Base-by-base conservation (phyloP, 495 filamentous ascomycete species). In the Cenococcum geophilum region DNA sequence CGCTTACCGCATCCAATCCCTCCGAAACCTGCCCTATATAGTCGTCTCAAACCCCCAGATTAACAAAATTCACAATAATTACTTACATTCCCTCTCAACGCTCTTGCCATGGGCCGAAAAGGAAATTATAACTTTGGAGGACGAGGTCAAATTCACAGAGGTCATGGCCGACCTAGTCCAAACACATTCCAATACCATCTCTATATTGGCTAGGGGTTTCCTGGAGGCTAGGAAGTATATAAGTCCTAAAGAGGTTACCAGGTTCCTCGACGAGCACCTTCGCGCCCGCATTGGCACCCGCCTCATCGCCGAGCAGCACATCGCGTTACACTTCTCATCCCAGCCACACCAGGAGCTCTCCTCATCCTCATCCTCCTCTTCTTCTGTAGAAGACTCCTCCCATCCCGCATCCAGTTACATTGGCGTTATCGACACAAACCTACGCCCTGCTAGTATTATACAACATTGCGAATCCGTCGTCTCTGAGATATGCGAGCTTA, bases 21-120 rank as follows among this genome's bases (percentile, higher is more conserved):
- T 98, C 12, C 86, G 92, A 58, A 96, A 95, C 74, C 83, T 98
- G 3, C 95, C 93, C 1, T 98, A 89, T 74, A 98, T 98, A 68
- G 92, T 98, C 49, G 93, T 98, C 18, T 91, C 92, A 0, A 97
- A 97, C 72, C 89, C 91, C 1, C 88, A 96, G 69, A 89, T 97
- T 56, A 86, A 86, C 34, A 84, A 84, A 64, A 97, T 98, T 58
- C 96, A 97, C 76, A 83, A 88, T 70, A 97, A 96, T 74, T 98
- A 98, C 74, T 76, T 92, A 43, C 91, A 96, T 70, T 95, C 89
- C 4, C 79, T 97, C 1, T 91, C 88, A 4, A 95, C 89, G 4
- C 80, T 98, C 6, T 81, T 97, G 0, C 88, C 89, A 1, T 96
- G 89, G 73, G 87, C 89, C 70, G 70, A 87, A 74, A 72, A 83